Conservation (phyloP, 2,329 filamentous ascomycete species). For the Aureobasidium sp. region DNA sequence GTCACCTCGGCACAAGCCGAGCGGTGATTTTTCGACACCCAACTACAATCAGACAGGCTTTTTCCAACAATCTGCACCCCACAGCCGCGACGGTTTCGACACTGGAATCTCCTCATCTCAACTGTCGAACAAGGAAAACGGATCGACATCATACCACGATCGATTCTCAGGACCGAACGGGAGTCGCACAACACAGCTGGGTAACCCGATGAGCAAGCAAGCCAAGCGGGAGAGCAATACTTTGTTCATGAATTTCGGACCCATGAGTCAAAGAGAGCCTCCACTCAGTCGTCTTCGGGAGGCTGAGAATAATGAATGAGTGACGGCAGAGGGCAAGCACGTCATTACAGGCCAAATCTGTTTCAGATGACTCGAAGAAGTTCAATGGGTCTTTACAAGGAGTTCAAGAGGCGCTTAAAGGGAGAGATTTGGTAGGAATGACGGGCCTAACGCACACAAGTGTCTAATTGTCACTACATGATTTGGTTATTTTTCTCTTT, state of each 20-base stretch:
- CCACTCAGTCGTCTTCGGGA: conserved; percentile 2
- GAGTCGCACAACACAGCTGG: background rate
- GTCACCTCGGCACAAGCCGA: conserved; percentile 57
- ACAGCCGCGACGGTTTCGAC: background rate
- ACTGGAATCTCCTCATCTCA: background rate
- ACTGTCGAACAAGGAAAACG: background rate
- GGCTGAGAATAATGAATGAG: background rate
- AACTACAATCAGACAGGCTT: conserved; percentile 1
- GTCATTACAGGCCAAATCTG: background rate
- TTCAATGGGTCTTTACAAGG: background rate
- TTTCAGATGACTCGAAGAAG: background rate
- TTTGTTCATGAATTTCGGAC: conserved; percentile 7
- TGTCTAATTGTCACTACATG: background rate
- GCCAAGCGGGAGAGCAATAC: conserved; percentile 11
- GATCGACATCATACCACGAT: background rate
- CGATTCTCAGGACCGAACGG: background rate
- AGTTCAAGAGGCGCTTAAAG: background rate
- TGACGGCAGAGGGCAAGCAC: no score
- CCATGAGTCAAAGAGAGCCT: background rate
- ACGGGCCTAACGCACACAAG: background rate
- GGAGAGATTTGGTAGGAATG: background rate
- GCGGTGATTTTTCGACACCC: conserved; percentile 56
- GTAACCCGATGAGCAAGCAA: conserved; percentile 9
- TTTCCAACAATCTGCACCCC: background rate
- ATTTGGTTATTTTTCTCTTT: background rate